Percentiles rank a stretch among this genome's conserved stretches.
Evolutionary conservation across 2,329 filamentous ascomycete species (phyloP).

Genomic region (Penicillium paneum): DNA sequence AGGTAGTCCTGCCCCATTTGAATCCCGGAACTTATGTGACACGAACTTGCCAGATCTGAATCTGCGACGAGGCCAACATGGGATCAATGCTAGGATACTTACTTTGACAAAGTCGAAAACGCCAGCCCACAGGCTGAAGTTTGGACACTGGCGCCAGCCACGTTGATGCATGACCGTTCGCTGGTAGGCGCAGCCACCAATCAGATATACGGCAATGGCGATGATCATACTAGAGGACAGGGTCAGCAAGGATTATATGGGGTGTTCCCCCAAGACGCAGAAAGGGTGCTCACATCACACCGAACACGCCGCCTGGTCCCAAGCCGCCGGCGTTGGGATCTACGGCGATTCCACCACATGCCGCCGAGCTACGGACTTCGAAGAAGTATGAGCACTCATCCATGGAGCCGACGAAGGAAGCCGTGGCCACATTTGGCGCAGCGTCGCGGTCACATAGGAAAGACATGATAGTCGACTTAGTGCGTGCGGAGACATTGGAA

Average conservation of each 20-base stretch:
- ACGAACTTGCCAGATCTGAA: conserved; percentile 23
- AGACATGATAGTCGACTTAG: conserved; percentile 81
- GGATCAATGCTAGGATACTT: conserved; percentile 48
- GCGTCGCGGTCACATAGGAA: conserved; percentile 89
- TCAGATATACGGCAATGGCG: conserved; percentile 80
- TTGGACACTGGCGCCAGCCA: conserved; percentile 92
- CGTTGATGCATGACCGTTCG: conserved; percentile 89
- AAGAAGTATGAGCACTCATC: conserved; percentile 97
- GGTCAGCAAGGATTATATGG: conserved; percentile 15
- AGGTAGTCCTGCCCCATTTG: conserved; percentile 28
- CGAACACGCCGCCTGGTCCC: conserved; percentile 75
- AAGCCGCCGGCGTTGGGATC: conserved; percentile 56
- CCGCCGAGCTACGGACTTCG: conserved; percentile 80
- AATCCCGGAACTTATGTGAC: conserved; percentile 20
- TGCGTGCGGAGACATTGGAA: conserved; percentile 24
- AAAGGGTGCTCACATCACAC: conserved; percentile 67
- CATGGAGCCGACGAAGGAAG: conserved; percentile 83
- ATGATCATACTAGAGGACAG: conserved; percentile 49
- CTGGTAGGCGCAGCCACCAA: conserved; percentile 94
- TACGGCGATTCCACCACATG: conserved; percentile 69
- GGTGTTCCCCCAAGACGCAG: neutral
- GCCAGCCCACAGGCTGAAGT: conserved; percentile 88
- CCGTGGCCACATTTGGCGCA: conserved; percentile 61
- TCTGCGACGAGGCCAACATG: conserved; percentile 29
- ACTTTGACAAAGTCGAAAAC: conserved; percentile 82